A percentile compares a stretch with the other conserved stretches of the same genome.
Conservation (phyloP, 1,284 basidiomycete genomes). For the Laetiporus sulphureus region DNA sequence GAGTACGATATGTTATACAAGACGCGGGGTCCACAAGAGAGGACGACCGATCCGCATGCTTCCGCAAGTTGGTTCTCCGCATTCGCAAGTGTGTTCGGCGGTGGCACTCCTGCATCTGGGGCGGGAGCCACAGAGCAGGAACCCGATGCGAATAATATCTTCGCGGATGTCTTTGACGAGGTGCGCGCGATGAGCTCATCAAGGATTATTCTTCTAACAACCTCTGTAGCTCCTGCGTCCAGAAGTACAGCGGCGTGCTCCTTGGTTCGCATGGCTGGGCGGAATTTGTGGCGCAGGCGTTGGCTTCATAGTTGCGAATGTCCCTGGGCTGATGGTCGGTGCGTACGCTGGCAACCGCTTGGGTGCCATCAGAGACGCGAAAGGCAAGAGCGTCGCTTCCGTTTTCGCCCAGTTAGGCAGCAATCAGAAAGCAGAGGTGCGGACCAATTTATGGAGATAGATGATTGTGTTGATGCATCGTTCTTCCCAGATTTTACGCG, state of each 20-base stretch:
- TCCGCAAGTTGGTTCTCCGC: slow-evolving; percentile 74
- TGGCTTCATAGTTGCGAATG: slow-evolving; percentile 85
- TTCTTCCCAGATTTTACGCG: slow-evolving; percentile 67
- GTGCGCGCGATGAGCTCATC: slow-evolving; percentile 32
- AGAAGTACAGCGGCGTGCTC: slow-evolving; percentile 62
- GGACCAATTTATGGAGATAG: slow-evolving; percentile 12
- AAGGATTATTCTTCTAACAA: neutral
- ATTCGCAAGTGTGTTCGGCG: slow-evolving; percentile 65
- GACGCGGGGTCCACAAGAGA: slow-evolving; percentile 41
- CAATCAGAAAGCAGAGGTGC: slow-evolving; percentile 82
- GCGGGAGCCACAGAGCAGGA: slow-evolving; percentile 34
- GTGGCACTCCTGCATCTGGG: slow-evolving; percentile 23
- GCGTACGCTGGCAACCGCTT: slow-evolving; percentile 81
- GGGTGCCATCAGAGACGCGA: slow-evolving; percentile 86
- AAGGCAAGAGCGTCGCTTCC: slow-evolving; percentile 84
- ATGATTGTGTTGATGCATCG: neutral
- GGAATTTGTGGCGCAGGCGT: slow-evolving; percentile 63
- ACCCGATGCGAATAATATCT: slow-evolving; percentile 77
- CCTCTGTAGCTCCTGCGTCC: slow-evolving; percentile 60
- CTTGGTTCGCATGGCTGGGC: slow-evolving; percentile 77
- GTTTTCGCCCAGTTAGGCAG: slow-evolving; percentile 83
- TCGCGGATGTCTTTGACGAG: slow-evolving; percentile 88
- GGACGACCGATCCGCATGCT: slow-evolving; percentile 54
- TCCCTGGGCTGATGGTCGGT: slow-evolving; percentile 77
- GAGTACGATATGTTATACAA: slow-evolving; percentile 80